Evolutionary conservation across 441 rosid species (phyloP), one percentile per base, ranked within the genome.

Genomic region (Erysimum pusillum): DNA sequence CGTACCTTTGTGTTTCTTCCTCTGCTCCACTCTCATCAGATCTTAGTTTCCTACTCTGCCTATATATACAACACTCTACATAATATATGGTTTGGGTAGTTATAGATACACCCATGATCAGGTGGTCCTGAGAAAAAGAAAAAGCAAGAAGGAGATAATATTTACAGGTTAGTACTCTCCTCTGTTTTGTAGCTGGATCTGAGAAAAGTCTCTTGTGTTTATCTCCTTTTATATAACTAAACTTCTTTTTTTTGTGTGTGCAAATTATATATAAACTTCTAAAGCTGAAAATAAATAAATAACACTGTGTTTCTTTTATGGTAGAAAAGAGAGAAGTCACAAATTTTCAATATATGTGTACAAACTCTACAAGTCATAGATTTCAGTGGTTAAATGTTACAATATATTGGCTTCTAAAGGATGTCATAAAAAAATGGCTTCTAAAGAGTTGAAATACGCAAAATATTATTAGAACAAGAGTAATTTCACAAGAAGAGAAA

Each of bases 11-110:
- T 41, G 74, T 59, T 39, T 67, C 51, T 67, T 38, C 18, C 14
- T 53, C 72, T 67, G 56, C 71, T 74, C 58, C 49, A 64, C n/a
- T 54, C 39, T 53, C 14, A 36, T 65, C 71, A 74, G 65, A 42
- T 44, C 60, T 46, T 67, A 28, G 15, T 44, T 53, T 73, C 36
- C 46, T 41, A 28, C 59, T 56, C 51, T 45, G 14, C 60, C 25
- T 74, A 35, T 42, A 42, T 63, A 17, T n/a, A n/a, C 22, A 53
- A 45, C 20, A 17, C 12, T 44, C 44, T 58, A 58, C 60, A 58
- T 17, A 59, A 46, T 25, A 22, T 35, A 67, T 42, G 28, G 45
- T 52, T 67, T 39, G 28, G 35, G 56, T 59, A 28, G 44, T 22
- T 74, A 66, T 17, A 59, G 61, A 58, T 66, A 66, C 17, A 66